phyloP scores from a whole-genome alignment of 768 basidiomycete genomes.

The Chiua virens region DNA sequence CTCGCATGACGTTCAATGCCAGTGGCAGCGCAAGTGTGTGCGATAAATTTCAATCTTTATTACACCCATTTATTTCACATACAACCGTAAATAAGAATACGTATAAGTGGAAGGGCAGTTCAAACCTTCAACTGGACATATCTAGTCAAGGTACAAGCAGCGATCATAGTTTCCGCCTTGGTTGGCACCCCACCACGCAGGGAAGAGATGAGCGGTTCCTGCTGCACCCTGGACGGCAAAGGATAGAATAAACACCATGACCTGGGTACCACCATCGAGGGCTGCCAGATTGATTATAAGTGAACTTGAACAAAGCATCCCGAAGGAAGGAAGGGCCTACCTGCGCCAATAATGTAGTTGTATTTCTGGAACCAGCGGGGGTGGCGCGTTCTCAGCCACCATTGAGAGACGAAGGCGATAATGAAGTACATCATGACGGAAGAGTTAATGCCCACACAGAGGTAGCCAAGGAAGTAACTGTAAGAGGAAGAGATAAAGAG shows the following conservation, averaged over 20 bases:
- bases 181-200: slow-evolving; percentile 62
- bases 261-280: slow-evolving; percentile 43
- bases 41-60: no score
- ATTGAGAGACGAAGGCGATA: slow-evolving; percentile 36
- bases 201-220: slow-evolving; percentile 49
- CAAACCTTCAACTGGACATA: neutral
- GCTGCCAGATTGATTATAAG: slow-evolving; percentile 11
- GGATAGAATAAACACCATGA: slow-evolving; percentile 55
- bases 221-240: slow-evolving; percentile 52
- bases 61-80: no score
- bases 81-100: neutral
- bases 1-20: no score
- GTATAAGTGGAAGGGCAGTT: neutral
- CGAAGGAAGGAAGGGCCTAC: slow-evolving; percentile 8
- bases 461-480: slow-evolving; percentile 17
- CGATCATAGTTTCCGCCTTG: slow-evolving; percentile 43
- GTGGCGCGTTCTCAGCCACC: slow-evolving; percentile 37
- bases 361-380: slow-evolving; percentile 39
- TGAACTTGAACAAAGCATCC: no score
- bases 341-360: slow-evolving; percentile 45
- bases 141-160: slow-evolving; percentile 18
- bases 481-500: neutral
- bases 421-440: slow-evolving; percentile 12
- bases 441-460: slow-evolving; percentile 29
- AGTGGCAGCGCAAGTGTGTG: no score